Base-by-base conservation (phyloP, 768 basidiomycete species). In the Kwoniella europaea region DNA sequence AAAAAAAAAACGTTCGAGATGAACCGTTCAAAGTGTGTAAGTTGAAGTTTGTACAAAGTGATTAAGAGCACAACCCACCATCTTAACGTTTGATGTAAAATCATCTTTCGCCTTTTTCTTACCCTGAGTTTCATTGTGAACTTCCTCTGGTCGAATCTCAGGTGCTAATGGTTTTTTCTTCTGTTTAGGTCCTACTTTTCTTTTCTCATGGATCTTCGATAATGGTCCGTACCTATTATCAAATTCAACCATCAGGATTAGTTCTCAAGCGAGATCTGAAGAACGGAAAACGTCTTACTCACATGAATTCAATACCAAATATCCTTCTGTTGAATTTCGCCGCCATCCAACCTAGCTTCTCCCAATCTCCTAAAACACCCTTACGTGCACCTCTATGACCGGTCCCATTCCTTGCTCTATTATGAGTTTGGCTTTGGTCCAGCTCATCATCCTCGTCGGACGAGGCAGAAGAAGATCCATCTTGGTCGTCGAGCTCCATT, bases 251-350 rank as follows among this genome's bases (percentile, higher is more conserved):
- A 35, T 35, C 7, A 35, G 35, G 35, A 35, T 35, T 35, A 35
- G 6, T 35, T 35, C 4, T 35, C 3, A 35, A 35, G 35, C 35
- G 35, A 35, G 35, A 35, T 35, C 35, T 35, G 35, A 1, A 50
- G 2, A 15, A 1, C 0, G 46, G 46, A 18, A 6, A 18, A 7
- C 4, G 13, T 50, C 46, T 50, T 29, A 85, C 89, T 79, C 77
- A 95, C 97, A 98, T 95, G 84, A 95, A 95, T 64, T 93, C 91
- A 75, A 92, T 88, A 7, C 88, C 89, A 0, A 92, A 90, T 3
- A 90, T 92, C 35, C 94, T 87, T 72, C 89, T 87, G 73, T 90
- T 93, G 79, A 91, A 90, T 44, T 89, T 90, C 18, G 93, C 86
- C 0, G 93, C 92, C 74, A 91, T 90, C 73, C 91, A 89, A 5